Conservation (phyloP, 176 grass and related monocot genomes). For the Triticum monococcum region DNA sequence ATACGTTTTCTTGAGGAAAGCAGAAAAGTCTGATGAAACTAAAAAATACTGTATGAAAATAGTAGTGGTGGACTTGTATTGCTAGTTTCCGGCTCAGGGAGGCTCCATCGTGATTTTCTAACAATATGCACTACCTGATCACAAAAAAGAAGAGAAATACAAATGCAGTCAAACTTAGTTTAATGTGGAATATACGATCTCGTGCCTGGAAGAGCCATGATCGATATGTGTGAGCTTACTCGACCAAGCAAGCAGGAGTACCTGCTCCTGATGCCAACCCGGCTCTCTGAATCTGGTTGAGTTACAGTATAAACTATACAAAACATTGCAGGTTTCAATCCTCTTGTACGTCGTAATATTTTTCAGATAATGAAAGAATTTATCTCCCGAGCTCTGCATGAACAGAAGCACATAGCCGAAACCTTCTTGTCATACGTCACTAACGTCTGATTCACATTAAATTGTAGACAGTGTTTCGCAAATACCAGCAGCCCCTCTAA, state of each 20-base stretch:
- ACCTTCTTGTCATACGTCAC: not conserved
- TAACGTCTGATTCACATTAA: no score
- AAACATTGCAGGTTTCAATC: not conserved
- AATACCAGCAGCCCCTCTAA: not conserved
- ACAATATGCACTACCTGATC: not conserved
- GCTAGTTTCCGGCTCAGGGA: not conserved
- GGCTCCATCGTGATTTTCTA: not conserved
- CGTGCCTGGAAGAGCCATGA: conserved; percentile 33
- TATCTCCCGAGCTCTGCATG: not conserved
- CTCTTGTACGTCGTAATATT: no score
- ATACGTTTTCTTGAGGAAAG: not conserved
- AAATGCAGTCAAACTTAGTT: not conserved
- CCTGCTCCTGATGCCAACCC: not conserved
- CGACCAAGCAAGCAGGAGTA: conserved; percentile 19
- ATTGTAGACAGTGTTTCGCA: not conserved
- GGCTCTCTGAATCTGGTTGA: conserved; percentile 32
- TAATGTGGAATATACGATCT: conserved; percentile 12
- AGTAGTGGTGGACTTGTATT: not conserved
- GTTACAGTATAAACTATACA: not conserved
- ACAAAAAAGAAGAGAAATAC: not conserved
- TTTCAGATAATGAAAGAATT: no score
- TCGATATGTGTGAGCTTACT: not conserved
- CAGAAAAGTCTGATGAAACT: not conserved
- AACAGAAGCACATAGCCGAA: not conserved
- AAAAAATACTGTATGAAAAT: not conserved